Conservation (phyloP, 83 land plant species). For the Isoetes engelmannii region DNA sequence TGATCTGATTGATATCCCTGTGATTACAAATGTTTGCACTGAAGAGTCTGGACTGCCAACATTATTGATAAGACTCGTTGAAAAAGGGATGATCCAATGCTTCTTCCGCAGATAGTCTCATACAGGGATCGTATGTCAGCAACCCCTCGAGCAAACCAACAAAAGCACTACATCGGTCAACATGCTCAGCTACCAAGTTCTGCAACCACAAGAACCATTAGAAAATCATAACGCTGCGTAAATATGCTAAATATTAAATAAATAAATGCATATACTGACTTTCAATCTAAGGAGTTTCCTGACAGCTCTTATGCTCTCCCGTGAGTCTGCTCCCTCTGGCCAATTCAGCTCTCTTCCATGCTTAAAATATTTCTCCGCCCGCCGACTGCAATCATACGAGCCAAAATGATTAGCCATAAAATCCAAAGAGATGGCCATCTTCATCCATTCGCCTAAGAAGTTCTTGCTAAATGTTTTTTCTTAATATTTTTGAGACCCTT, state of each 20-base stretch:
- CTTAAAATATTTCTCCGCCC: conserved; percentile 56
- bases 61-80: background rate
- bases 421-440: too few relatives aligned
- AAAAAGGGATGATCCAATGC: conserved; percentile 5
- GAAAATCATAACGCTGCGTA: too few relatives aligned
- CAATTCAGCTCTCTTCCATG: conserved; percentile 50
- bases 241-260: background rate
- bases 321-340: conserved; percentile 83
- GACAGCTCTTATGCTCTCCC: conserved; percentile 67
- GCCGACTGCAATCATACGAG: conserved; percentile 33
- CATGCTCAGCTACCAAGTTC: conserved; percentile 1
- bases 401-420: too few relatives aligned
- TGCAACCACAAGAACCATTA: background rate
- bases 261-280: conserved; percentile 15
- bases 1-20: too few relatives aligned
- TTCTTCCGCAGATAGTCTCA: background rate
- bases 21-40: too few relatives aligned
- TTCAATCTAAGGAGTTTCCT: conserved; percentile 44
- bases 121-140: background rate
- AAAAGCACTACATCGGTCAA: background rate
- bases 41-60: background rate
- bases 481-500: conserved; percentile 14
- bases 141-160: conserved; percentile 1
- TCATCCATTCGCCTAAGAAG: too few relatives aligned
- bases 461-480: too few relatives aligned